These are phyloP conservation scores for Astraeus odoratus DNA, from an alignment of 768 basidiomycete genomes.

Conservation along the genomic window DNA sequence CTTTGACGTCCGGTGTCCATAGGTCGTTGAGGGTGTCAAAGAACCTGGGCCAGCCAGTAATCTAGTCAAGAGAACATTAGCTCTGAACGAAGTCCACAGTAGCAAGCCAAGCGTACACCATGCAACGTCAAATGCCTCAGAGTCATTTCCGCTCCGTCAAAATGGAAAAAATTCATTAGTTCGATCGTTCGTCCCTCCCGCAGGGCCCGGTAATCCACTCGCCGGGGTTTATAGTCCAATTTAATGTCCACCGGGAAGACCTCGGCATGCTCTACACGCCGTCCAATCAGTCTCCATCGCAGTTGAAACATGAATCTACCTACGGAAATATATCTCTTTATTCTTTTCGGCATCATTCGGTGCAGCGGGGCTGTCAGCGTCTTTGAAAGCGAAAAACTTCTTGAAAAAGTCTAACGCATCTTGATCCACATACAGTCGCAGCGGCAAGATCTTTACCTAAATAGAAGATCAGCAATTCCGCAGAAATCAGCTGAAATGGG, in stretches of 20 bases:
- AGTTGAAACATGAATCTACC: constrained; percentile 17
- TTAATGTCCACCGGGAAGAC: constrained; percentile 94
- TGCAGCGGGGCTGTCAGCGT: constrained; percentile 37
- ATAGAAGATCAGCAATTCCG: background rate
- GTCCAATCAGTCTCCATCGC: constrained; percentile 3
- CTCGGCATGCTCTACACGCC: constrained; percentile 74
- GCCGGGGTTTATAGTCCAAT: constrained; percentile 96
- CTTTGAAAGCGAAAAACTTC: constrained; percentile 88
- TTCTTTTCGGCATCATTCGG: constrained; percentile 26
- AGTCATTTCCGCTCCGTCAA: constrained; percentile 98
- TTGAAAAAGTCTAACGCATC: constrained; percentile 98
- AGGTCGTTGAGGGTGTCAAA: constrained; percentile 93
- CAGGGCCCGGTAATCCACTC: constrained; percentile 90
- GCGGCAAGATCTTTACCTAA: constrained; percentile 84
- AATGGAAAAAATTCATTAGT: constrained; percentile 99
- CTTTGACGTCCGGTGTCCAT: constrained; percentile 99
- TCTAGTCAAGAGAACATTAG: constrained; percentile 40
- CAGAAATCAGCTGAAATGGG: background rate
- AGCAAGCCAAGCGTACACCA: constrained; percentile 54
- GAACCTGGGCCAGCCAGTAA: constrained; percentile 87
- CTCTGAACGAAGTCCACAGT: background rate
- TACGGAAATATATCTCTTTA: constrained; percentile 70
- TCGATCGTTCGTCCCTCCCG: constrained; percentile 90
- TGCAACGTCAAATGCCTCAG: constrained; percentile 85
- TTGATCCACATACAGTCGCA: constrained; percentile 93